Conservation (phyloP, 306 rosid genomes). For the Acacia acuminata region DNA sequence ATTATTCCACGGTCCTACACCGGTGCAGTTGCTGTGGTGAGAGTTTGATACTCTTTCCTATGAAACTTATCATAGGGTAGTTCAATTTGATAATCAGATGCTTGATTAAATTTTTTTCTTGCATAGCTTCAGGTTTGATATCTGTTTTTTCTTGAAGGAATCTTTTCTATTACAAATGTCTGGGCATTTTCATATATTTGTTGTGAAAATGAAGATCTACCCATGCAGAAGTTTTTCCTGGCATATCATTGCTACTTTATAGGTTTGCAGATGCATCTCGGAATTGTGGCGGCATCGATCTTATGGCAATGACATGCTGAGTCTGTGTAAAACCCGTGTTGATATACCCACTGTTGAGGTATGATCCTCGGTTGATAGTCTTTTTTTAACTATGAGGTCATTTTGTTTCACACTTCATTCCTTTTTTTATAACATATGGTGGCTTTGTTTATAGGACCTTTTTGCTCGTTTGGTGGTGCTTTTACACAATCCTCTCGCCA, state of each 20-base stretch:
- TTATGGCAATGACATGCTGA: constrained; percentile 59
- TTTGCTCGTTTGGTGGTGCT: constrained; percentile 92
- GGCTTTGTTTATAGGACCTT: constrained; percentile 69
- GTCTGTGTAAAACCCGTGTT: constrained; percentile 73
- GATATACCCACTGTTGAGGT: constrained; percentile 92
- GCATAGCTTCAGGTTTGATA: neutral
- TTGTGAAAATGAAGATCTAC: constrained; percentile 6
- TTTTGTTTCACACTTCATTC: constrained; percentile 21
- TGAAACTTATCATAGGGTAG: neutral
- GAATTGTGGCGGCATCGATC: constrained; percentile 85
- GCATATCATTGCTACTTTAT: constrained; percentile 35
- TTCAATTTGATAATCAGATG: constrained; percentile 18
- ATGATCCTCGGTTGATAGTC: constrained; percentile 7
- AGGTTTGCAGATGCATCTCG: constrained; percentile 97
- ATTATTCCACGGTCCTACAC: constrained; percentile 77
- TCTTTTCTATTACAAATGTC: neutral
- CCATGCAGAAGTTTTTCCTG: constrained; percentile 23
- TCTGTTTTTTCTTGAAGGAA: neutral
- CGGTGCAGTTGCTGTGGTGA: constrained; percentile 85
- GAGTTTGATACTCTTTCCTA: constrained; percentile 18
- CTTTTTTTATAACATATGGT: constrained; percentile 35
- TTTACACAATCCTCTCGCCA: constrained; percentile 88
- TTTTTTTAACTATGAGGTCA: neutral
- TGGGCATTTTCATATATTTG: neutral
- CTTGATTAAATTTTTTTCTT: constrained; percentile 18